Conservation (phyloP, 2,329 filamentous ascomycete genomes). For the Clarireedia monteithiana region DNA sequence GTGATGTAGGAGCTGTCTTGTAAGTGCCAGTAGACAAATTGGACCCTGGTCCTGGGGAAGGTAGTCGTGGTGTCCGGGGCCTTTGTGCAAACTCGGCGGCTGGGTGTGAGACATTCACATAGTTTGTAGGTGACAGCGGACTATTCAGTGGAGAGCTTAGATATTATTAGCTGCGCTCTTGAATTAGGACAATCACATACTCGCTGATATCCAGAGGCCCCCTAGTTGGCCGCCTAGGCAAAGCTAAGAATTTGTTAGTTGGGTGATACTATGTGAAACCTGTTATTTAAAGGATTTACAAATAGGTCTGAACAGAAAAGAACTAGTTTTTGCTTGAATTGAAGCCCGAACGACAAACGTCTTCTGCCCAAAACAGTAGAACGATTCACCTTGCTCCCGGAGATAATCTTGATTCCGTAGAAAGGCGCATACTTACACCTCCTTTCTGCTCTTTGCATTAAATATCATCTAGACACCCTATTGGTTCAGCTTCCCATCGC, state of each 20-base stretch:
- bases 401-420: no score
- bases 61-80: slow-evolving; percentile 16
- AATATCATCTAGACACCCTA: no score
- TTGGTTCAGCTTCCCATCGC: no score
- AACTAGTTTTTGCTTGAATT: not conserved
- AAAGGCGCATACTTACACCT: no score
- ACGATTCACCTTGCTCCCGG: no score
- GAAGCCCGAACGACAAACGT: not conserved
- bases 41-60: slow-evolving; percentile 22
- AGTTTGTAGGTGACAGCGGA: slow-evolving; percentile 7
- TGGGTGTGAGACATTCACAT: slow-evolving; percentile 10
- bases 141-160: slow-evolving; percentile 13
- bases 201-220: slow-evolving; percentile 71
- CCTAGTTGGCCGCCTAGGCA: slow-evolving; percentile 61
- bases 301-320: not conserved
- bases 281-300: not conserved
- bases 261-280: not conserved
- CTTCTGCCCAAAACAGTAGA: not conserved
- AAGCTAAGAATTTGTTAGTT: slow-evolving; percentile 11
- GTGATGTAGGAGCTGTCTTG: slow-evolving; percentile 20
- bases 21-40: slow-evolving; percentile 23
- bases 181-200: slow-evolving; percentile 40
- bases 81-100: not conserved
- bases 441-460: no score
- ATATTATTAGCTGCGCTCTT: slow-evolving; percentile 1